These are phyloP conservation scores for Metschnikowia picachoensis DNA, from an alignment of 805 yeast genomes.

Conservation along the genomic window DNA sequence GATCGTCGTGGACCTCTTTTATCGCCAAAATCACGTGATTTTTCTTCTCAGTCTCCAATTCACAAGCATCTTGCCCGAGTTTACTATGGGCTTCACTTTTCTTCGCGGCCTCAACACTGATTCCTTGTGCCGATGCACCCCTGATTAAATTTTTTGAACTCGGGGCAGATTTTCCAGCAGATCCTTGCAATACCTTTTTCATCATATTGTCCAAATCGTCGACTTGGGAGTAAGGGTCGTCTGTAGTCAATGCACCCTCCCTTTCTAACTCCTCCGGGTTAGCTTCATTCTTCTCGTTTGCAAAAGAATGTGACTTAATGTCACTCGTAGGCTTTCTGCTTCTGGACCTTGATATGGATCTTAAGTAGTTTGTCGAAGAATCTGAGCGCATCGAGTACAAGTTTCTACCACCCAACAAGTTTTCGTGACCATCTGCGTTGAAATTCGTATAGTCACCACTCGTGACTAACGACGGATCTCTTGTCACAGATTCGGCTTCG, in stretches of 20 bases:
- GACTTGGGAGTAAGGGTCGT: conserved; percentile 47
- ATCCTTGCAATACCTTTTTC: conserved; percentile 36
- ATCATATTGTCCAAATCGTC: conserved; percentile 49
- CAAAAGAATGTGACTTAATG: conserved; percentile 17
- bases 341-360: conserved; percentile 64
- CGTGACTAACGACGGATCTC: conserved; percentile 40
- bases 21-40: no score
- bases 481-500: conserved; percentile 15
- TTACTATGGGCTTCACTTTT: no score
- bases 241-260: conserved; percentile 55
- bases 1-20: no score
- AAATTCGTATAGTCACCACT: conserved; percentile 46
- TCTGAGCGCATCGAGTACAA: conserved; percentile 33
- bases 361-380: conserved; percentile 52
- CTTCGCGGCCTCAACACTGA: not conserved
- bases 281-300: conserved; percentile 27
- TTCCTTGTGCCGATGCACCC: conserved; percentile 1
- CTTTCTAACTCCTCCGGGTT: conserved; percentile 42
- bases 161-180: conserved; percentile 1
- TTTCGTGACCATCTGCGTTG: conserved; percentile 34
- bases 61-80: no score
- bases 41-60: no score
- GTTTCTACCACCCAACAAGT: conserved; percentile 14
- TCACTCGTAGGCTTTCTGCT: conserved; percentile 36
- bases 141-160: not conserved